These are phyloP conservation scores for Cadophora sp. DNA, from an alignment of 2,329 filamentous ascomycete genomes.

Conservation along the genomic window DNA sequence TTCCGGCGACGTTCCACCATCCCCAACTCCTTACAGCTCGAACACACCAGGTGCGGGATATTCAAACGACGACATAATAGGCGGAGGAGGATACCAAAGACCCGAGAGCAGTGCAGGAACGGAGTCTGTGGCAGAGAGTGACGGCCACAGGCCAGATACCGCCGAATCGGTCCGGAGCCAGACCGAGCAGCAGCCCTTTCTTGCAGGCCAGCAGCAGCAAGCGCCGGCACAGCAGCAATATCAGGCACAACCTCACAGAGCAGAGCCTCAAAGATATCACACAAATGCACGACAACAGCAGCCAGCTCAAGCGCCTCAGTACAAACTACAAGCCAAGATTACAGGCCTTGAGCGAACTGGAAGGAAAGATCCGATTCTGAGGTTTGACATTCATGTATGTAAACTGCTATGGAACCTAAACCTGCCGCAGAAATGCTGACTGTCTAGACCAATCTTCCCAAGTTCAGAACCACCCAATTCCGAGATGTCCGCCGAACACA, in stretches of 20 bases:
- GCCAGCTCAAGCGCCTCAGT: slow-evolving; percentile 66
- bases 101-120: slow-evolving; percentile 40
- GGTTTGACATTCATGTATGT: slow-evolving; percentile 93
- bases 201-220: slow-evolving; percentile 33
- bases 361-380: slow-evolving; percentile 92
- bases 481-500: slow-evolving; percentile 95
- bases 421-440: slow-evolving; percentile 32
- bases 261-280: slow-evolving; percentile 46
- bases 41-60: slow-evolving; percentile 35
- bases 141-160: slow-evolving; percentile 42
- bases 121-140: slow-evolving; percentile 39
- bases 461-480: slow-evolving; percentile 97
- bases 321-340: slow-evolving; percentile 92
- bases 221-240: slow-evolving; percentile 35
- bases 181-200: slow-evolving; percentile 44
- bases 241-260: slow-evolving; percentile 45
- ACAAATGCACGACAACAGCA: slow-evolving; percentile 45
- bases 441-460: slow-evolving; percentile 91
- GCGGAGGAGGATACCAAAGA: slow-evolving; percentile 36
- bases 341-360: slow-evolving; percentile 91
- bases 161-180: slow-evolving; percentile 40
- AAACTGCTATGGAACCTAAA: not conserved
- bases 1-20: slow-evolving; percentile 39
- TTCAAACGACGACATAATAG: slow-evolving; percentile 40
- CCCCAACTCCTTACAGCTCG: slow-evolving; percentile 40